Evolutionary conservation across 2,329 filamentous ascomycete genomes (phyloP).

Genomic region (Colletotrichum paranaense): DNA sequence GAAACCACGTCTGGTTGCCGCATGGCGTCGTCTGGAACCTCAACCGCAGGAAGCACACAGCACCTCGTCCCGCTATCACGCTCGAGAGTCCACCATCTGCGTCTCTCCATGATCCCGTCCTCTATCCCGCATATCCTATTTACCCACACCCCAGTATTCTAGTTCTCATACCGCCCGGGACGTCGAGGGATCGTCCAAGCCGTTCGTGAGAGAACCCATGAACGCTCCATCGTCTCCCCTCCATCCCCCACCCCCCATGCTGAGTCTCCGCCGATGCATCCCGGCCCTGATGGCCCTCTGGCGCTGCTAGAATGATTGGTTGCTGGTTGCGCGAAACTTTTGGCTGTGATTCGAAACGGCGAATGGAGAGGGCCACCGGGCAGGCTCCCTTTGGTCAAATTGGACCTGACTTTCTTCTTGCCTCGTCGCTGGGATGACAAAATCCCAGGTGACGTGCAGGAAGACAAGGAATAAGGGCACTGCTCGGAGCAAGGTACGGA

Average conservation of each 20-base stretch:
- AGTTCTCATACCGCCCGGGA: slow-evolving; percentile 5
- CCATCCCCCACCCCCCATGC: not conserved
- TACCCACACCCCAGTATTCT: slow-evolving; percentile 3
- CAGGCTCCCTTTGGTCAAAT: slow-evolving; percentile 20
- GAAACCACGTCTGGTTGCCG: slow-evolving; percentile 28
- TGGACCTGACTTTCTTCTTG: slow-evolving; percentile 18
- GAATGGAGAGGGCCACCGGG: slow-evolving; percentile 18
- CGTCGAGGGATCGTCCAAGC: slow-evolving; percentile 21
- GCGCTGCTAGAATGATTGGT: slow-evolving; percentile 30
- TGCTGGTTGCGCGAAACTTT: slow-evolving; percentile 28
- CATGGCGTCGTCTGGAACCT: slow-evolving; percentile 25
- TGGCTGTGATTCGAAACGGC: slow-evolving; percentile 23
- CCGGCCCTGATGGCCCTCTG: slow-evolving; percentile 15
- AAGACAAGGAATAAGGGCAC: slow-evolving; percentile 10
- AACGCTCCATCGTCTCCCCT: slow-evolving; percentile 12
- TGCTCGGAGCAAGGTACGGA: not conserved
- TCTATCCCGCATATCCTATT: not conserved
- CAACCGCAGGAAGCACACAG: slow-evolving; percentile 1
- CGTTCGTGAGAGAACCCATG: slow-evolving; percentile 27
- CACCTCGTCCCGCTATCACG: not conserved
- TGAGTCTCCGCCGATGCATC: slow-evolving; percentile 17
- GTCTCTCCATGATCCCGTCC: not conserved
- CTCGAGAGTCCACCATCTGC: not conserved
- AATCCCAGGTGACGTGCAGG: slow-evolving; percentile 6
- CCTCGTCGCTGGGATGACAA: not conserved